Percentiles rank a stretch among this genome's conserved stretches.
These are phyloP conservation scores for Gracilaria caudata DNA, from an alignment of 23 red algal genomes.

Conservation along the genomic window DNA sequence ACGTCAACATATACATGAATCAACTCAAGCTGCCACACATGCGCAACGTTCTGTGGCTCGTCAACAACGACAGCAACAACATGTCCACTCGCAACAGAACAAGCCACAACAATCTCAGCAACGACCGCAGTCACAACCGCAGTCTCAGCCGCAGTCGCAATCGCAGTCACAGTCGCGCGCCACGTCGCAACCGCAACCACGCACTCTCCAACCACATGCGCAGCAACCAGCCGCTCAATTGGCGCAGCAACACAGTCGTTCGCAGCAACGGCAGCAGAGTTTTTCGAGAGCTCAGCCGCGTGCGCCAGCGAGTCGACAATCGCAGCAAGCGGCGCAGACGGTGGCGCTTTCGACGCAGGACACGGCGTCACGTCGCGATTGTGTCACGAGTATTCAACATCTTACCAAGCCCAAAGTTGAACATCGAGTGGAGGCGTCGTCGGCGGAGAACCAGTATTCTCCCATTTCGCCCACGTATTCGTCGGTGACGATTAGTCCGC, in stretches of 20 bases:
- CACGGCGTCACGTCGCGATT: not conserved
- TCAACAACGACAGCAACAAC: constrained; percentile 1
- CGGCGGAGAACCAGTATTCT: constrained; percentile 28
- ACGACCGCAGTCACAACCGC: not conserved
- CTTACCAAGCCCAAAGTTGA: constrained; percentile 59
- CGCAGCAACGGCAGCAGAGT: not conserved
- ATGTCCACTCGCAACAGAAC: not conserved
- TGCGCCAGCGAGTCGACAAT: not conserved
- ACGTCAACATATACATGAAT: not conserved
- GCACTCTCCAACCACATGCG: not conserved
- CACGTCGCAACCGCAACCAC: not conserved
- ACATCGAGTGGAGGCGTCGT: not conserved
- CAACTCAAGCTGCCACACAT: not conserved
- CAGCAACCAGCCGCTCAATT: not conserved
- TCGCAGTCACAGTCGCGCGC: not conserved
- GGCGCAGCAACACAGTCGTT: not conserved
- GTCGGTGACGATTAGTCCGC: constrained; percentile 48
- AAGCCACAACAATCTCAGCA: not conserved
- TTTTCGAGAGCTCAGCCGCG: not conserved
- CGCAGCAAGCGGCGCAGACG: not conserved
- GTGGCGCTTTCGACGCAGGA: constrained; percentile 9
- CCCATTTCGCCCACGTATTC: constrained; percentile 44
- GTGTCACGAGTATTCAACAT: constrained; percentile 47
- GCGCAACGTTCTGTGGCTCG: not conserved
- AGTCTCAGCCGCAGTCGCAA: not conserved